phyloP scores from a whole-genome alignment of 179 eudicot species.

The Monotropa hypopitys region DNA sequence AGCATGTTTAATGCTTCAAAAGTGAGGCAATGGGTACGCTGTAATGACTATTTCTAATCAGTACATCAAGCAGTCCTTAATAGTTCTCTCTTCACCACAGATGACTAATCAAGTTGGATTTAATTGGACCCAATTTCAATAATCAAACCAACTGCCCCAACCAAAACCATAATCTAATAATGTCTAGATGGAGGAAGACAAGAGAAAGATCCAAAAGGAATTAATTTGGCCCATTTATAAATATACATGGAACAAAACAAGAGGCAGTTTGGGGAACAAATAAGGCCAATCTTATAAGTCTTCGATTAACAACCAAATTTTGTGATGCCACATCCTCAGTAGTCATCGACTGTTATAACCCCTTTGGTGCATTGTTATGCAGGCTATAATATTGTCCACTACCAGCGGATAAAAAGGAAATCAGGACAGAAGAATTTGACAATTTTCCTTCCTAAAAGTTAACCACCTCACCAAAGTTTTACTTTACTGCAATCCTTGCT shows the following conservation, averaged over 20 bases:
- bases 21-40: neutral
- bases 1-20: neutral
- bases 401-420: neutral
- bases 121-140: neutral
- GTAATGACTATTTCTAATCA: neutral
- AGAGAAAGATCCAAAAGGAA: neutral
- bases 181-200: neutral
- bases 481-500: neutral
- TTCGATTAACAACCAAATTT: neutral
- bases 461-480: neutral
- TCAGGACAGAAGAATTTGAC: neutral
- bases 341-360: neutral
- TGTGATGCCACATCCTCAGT: neutral
- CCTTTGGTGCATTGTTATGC: neutral
- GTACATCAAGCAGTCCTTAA: neutral
- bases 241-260: neutral
- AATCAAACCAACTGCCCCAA: neutral
- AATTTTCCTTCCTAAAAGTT: neutral
- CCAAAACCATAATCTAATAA: neutral
- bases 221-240: neutral
- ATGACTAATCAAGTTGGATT: conserved; percentile 1
- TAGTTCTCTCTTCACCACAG: neutral
- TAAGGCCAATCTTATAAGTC: neutral
- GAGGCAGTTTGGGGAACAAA: neutral
- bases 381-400: neutral